Evolutionary conservation across 495 filamentous ascomycete genomes (phyloP), one percentile per base, ranked within the genome.

Genomic region (Penicillium herquei): DNA sequence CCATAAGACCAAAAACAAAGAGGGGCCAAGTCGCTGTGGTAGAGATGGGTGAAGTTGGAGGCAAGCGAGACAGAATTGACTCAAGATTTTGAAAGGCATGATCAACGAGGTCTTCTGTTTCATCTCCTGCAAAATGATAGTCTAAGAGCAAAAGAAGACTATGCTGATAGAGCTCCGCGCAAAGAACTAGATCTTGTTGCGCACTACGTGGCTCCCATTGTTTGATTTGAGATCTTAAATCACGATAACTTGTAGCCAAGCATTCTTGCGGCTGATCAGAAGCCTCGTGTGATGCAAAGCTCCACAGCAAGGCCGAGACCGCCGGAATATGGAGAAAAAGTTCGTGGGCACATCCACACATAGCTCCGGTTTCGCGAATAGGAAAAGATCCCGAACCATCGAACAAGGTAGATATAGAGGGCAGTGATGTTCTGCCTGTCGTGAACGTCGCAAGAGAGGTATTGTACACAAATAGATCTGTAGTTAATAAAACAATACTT

Each of bases 401-500:
- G 12, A n/a, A 7, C 2, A 16, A 30, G 10, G 2, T 26, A 14
- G 16, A 49, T 53, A 45, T 18, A 21, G 6, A 45, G 43, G 10
- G 49, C 21, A 4, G 44, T 35, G 3, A 50, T 45, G 5, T 49
- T 33, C 13, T 49, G 54, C 12, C 51, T 1, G 47, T 48, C 7
- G 58, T 57, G 26, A 61, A 61, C n/a, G 58, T 57, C 33, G 58
- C 58, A 18, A 61, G 58, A 35, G 49, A 51, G 32, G 58, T 50
- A 30, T 61, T 57, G 46, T 61, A 61, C 7, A 57, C 45, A 42
- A 54, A 61, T 18, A 61, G 50, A 18, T 61, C 58, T 1, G 50
- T 61, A 5, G 51, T 21, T 10, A 61, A 47, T 11, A 51, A 52
- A 39, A 57, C 55, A 26, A 62, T 58, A 52, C 43, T 55, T 5